Evolutionary conservation across 2,329 filamentous ascomycete genomes (phyloP).

Genomic region (Cephalotrichum gorgonifer): DNA sequence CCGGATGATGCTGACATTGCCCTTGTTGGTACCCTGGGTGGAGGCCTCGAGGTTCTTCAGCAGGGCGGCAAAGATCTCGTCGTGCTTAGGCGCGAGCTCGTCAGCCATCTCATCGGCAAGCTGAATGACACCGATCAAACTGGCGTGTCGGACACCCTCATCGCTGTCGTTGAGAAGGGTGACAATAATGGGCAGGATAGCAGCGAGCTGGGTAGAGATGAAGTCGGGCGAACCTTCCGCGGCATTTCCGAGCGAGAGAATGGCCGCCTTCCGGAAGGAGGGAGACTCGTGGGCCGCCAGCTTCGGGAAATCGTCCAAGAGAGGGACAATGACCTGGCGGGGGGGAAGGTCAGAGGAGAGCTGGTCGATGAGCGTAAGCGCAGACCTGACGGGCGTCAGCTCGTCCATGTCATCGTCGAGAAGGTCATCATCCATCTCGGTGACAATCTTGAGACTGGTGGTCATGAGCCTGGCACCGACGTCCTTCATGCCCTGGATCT

Average conservation of each 20-base stretch:
- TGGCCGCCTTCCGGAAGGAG: constrained; percentile 78
- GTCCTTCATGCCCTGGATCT: constrained; percentile 78
- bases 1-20: constrained; percentile 77
- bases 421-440: constrained; percentile 72
- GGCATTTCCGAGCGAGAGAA: constrained; percentile 84
- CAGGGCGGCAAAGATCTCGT: constrained; percentile 71
- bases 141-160: constrained; percentile 72
- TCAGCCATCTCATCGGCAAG: constrained; percentile 90
- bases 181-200: constrained; percentile 77
- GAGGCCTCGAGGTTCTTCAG: constrained; percentile 84
- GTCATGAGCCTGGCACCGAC: constrained; percentile 80
- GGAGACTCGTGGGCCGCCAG: constrained; percentile 69
- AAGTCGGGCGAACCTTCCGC: constrained; percentile 97
- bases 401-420: constrained; percentile 64
- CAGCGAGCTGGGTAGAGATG: constrained; percentile 81
- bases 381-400: constrained; percentile 73
- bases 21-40: constrained; percentile 59
- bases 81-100: constrained; percentile 78
- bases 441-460: constrained; percentile 80
- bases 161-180: constrained; percentile 78
- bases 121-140: constrained; percentile 78
- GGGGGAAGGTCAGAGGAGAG: constrained; percentile 82
- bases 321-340: constrained; percentile 85
- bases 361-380: constrained; percentile 79
- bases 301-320: constrained; percentile 74